phyloP scores from a whole-genome alignment of 1,284 basidiomycete species.

The Trichosporon inkin region DNA sequence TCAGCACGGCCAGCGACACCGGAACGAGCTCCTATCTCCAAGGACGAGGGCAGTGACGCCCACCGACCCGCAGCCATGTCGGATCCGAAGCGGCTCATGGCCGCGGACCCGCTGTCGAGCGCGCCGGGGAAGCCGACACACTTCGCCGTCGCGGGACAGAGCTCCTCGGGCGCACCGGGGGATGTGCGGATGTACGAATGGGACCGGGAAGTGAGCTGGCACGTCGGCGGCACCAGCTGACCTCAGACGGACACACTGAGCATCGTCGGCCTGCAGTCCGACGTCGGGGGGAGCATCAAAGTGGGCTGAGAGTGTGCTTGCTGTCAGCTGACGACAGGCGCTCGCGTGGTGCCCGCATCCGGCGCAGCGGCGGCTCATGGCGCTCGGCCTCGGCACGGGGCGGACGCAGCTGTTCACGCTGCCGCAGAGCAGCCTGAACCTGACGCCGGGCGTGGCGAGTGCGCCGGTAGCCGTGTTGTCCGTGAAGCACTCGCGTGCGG shows the following conservation, averaged over 20 bases:
- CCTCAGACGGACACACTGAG: constrained; percentile 35
- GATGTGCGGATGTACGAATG: constrained; percentile 48
- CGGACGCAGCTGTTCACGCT: constrained; percentile 36
- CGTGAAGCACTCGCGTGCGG: constrained; percentile 41
- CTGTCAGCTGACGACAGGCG: constrained; percentile 25
- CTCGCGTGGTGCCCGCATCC: constrained; percentile 44
- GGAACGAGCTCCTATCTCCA: too few species aligned
- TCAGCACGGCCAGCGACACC: too few species aligned
- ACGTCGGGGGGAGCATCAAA: constrained; percentile 36
- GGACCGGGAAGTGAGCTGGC: constrained; percentile 31
- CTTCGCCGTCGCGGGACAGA: constrained; percentile 45
- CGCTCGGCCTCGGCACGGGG: constrained; percentile 38
- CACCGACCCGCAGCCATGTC: constrained; percentile 13
- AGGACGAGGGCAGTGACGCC: neutral
- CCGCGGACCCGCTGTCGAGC: constrained; percentile 34
- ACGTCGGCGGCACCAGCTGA: constrained; percentile 7
- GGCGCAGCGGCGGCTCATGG: constrained; percentile 35
- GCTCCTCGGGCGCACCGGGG: constrained; percentile 32
- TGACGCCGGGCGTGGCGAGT: constrained; percentile 15
- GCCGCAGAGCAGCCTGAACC: constrained; percentile 35
- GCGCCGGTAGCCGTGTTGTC: constrained; percentile 29
- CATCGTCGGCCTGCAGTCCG: constrained; percentile 43
- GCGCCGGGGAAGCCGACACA: constrained; percentile 18
- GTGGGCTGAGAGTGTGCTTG: neutral
- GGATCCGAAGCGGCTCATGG: constrained; percentile 35